phyloP scores from a whole-genome alignment of 2,329 filamentous ascomycete species.

The Cryphonectria naterciae region DNA sequence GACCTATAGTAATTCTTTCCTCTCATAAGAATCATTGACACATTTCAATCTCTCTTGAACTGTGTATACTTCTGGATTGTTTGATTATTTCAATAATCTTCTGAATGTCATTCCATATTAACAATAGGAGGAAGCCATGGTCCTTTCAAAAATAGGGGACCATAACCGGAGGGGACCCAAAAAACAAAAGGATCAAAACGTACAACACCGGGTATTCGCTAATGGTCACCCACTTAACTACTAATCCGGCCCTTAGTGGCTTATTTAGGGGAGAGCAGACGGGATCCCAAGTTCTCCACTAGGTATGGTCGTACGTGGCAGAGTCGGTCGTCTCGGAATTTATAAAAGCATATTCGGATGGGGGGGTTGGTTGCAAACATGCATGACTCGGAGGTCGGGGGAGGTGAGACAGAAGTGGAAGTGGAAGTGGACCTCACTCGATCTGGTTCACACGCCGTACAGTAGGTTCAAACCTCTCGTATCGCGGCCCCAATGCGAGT shows the following conservation, averaged over 20 bases:
- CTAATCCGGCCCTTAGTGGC: neutral
- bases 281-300: slow-evolving; percentile 1
- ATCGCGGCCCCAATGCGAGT: neutral
- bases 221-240: slow-evolving; percentile 1
- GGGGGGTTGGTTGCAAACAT: neutral
- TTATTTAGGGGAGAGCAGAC: neutral
- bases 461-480: neutral
- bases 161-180: neutral
- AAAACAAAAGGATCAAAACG: neutral
- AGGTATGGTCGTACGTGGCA: neutral
- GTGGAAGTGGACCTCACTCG: no score
- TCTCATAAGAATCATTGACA: no score
- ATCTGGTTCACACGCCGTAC: neutral
- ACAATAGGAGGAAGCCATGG: no score
- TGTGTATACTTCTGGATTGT: no score
- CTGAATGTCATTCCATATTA: no score
- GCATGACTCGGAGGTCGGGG: neutral
- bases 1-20: no score
- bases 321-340: neutral
- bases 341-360: neutral
- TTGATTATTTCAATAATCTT: no score
- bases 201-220: slow-evolving; percentile 6
- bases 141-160: no score
- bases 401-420: slow-evolving; percentile 34
- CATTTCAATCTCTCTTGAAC: no score